A percentile compares a stretch with the other conserved stretches of the same genome.
phyloP scores from a whole-genome alignment of 352 stramenopile species.

The Blastocystis sp. region DNA sequence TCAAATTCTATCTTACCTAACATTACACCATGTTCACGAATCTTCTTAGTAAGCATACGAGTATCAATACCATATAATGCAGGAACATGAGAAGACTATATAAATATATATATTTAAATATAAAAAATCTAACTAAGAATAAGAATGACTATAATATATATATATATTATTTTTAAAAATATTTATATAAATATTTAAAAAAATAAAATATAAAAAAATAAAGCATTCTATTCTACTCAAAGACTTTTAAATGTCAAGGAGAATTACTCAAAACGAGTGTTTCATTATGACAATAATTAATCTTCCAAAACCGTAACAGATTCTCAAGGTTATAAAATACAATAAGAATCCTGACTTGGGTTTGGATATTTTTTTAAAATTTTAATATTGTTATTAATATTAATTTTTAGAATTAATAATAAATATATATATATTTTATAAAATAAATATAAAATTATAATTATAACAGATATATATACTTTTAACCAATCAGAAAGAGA shows the following conservation, averaged over 20 bases:
- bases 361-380: constrained; percentile 3
- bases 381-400: not conserved
- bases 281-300: not conserved
- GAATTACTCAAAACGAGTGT: constrained; percentile 9
- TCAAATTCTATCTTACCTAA: constrained; percentile 78
- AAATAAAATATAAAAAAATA: not conserved
- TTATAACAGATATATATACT: constrained; percentile 27
- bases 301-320: constrained; percentile 37
- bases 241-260: no score
- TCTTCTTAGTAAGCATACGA: constrained; percentile 88
- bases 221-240: constrained; percentile 24
- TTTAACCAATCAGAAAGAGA: constrained; percentile 64
- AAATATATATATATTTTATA: no score
- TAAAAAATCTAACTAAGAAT: constrained; percentile 20
- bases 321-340: not conserved
- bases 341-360: constrained; percentile 26
- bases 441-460: not conserved
- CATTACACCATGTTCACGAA: constrained; percentile 74
- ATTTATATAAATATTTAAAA: not conserved
- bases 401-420: no score
- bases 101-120: constrained; percentile 24
- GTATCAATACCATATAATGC: constrained; percentile 88
- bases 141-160: not conserved
- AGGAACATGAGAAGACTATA: constrained; percentile 70
- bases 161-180: no score